A percentile compares a stretch with the other conserved stretches of the same genome.
These are phyloP conservation scores for Quercus gilva DNA, from an alignment of 306 rosid species.

Conservation along the genomic window DNA sequence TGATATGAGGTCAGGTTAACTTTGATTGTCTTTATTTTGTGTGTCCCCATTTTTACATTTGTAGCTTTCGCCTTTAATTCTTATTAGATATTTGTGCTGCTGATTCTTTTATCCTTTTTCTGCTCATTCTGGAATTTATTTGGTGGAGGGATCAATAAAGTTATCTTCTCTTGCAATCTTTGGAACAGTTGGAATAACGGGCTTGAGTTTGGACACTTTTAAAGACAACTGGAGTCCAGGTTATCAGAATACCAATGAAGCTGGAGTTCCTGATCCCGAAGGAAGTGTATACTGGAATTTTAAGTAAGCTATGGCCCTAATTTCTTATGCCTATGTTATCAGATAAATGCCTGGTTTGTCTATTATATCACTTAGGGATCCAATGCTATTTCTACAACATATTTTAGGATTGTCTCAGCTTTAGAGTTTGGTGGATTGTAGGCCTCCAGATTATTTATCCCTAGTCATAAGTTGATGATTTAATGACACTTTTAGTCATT, in stretches of 20 bases:
- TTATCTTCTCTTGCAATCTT: slow-evolving; percentile 20
- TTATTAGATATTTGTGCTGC: slow-evolving; percentile 7
- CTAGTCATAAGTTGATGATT: slow-evolving; percentile 8
- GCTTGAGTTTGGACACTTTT: slow-evolving; percentile 61
- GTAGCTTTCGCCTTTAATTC: not conserved
- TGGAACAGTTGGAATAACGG: slow-evolving; percentile 77
- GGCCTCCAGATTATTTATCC: slow-evolving; percentile 2
- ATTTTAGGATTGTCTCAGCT: not conserved
- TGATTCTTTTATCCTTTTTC: slow-evolving; percentile 3
- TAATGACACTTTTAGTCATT: not conserved
- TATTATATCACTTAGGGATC: not conserved
- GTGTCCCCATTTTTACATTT: not conserved
- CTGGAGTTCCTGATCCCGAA: slow-evolving; percentile 74
- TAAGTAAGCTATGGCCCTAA: slow-evolving; percentile 52
- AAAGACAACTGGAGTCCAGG: slow-evolving; percentile 84
- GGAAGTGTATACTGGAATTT: slow-evolving; percentile 81
- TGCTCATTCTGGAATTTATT: not conserved
- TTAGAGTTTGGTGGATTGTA: not conserved
- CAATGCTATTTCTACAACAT: not conserved
- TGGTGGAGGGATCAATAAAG: slow-evolving; percentile 11
- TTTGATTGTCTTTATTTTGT: not conserved
- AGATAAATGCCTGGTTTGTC: not conserved
- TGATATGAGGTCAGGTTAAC: not conserved
- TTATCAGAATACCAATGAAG: slow-evolving; percentile 75
- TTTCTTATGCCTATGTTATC: slow-evolving; percentile 4